These are phyloP conservation scores for Centrapalus pauciflorus DNA, from an alignment of 129 eudicot genomes.

Conservation along the genomic window DNA sequence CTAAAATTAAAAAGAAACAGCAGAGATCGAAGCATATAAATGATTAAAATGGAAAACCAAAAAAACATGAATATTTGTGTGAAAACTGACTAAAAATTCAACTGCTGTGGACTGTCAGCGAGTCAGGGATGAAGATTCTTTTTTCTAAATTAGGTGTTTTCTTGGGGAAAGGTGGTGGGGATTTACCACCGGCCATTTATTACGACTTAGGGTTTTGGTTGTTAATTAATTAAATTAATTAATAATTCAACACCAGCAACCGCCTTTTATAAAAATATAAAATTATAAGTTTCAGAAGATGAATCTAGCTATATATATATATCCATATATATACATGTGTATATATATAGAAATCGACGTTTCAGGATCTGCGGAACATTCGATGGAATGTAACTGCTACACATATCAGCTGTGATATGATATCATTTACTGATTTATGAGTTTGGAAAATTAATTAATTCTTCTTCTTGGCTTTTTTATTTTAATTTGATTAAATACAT, in stretches of 20 bases:
- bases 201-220: no score
- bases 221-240: not conserved
- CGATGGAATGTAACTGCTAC: conserved; percentile 48
- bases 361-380: conserved; percentile 56
- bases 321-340: not conserved
- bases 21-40: conserved; percentile 25
- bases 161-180: conserved; percentile 30
- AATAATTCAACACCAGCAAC: not conserved
- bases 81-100: conserved; percentile 31
- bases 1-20: conserved; percentile 5
- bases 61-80: conserved; percentile 14
- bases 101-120: conserved; percentile 23
- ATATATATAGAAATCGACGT: conserved; percentile 21
- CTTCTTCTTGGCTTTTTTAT: no score
- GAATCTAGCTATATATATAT: not conserved
- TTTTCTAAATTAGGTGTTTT: conserved; percentile 19
- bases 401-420: conserved; percentile 15
- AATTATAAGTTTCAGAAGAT: not conserved
- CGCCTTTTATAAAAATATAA: no score
- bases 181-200: conserved; percentile 31
- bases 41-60: conserved; percentile 17
- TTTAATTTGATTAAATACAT: no score
- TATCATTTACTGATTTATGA: not conserved
- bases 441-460: no score
- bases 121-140: conserved; percentile 33